These are phyloP conservation scores for Talaromyces sp. DNA, from an alignment of 2,329 filamentous ascomycete species.

Conservation along the genomic window DNA sequence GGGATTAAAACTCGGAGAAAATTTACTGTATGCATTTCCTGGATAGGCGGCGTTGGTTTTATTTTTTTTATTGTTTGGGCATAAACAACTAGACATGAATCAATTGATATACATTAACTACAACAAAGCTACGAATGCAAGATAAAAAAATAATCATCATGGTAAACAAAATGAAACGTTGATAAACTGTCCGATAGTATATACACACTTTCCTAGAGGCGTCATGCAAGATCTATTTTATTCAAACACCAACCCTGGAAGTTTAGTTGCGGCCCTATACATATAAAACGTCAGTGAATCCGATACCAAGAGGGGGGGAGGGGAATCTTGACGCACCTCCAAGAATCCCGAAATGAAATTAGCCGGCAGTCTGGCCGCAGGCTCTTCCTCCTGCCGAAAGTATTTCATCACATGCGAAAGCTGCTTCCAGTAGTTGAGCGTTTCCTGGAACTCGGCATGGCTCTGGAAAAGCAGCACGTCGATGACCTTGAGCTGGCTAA, in stretches of 20 bases:
- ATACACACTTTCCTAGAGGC: slow-evolving; percentile 4
- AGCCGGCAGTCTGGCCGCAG: slow-evolving; percentile 68
- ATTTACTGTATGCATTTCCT: neutral
- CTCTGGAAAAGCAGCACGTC: slow-evolving; percentile 89
- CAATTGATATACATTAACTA: neutral
- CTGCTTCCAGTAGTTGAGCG: slow-evolving; percentile 99
- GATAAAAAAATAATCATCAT: neutral
- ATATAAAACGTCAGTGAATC: neutral
- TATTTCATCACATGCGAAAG: slow-evolving; percentile 93
- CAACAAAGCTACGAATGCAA: neutral
- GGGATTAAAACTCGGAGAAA: neutral
- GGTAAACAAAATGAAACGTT: neutral
- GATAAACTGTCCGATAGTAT: slow-evolving; percentile 5
- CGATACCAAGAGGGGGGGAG: neutral
- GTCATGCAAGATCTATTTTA: neutral
- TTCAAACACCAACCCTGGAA: neutral
- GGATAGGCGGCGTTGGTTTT: slow-evolving; percentile 5
- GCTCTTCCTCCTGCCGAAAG: slow-evolving; percentile 83
- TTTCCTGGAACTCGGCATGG: slow-evolving; percentile 95
- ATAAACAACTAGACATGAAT: neutral
- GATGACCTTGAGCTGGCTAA: slow-evolving; percentile 79
- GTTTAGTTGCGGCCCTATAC: slow-evolving; percentile 26
- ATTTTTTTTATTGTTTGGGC: slow-evolving; percentile 16
- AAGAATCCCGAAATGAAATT: slow-evolving; percentile 94
- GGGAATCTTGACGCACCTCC: slow-evolving; percentile 61